These are phyloP conservation scores for Beauveria pseudobassiana DNA, from an alignment of 2,329 filamentous ascomycete genomes.

Conservation along the genomic window DNA sequence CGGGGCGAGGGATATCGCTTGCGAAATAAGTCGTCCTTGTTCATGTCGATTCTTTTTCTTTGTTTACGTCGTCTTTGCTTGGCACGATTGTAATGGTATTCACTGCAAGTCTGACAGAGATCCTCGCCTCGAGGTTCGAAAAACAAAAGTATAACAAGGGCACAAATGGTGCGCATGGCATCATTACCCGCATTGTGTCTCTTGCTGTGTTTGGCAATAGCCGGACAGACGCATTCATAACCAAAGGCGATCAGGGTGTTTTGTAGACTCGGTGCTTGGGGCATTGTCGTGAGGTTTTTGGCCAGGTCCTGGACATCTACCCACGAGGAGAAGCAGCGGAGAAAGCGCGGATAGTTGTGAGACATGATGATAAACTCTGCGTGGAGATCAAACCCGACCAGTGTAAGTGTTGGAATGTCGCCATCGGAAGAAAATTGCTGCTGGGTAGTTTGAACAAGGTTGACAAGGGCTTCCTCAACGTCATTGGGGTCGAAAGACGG, in stretches of 20 bases:
- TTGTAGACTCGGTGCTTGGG: constrained; percentile 2
- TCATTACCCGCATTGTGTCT: constrained; percentile 5
- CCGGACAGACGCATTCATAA: not conserved
- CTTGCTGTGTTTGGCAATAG: not conserved
- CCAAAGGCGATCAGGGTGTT: constrained; percentile 1
- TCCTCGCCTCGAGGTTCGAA: not conserved
- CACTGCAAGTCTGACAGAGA: not conserved
- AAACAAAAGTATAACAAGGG: not conserved
- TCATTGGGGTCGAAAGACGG: not conserved
- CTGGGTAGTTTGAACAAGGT: constrained; percentile 1
- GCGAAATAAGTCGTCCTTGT: not conserved
- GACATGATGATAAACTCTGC: constrained; percentile 1
- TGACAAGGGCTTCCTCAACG: constrained; percentile 2
- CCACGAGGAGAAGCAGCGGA: constrained; percentile 2
- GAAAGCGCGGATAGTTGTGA: constrained; percentile 6
- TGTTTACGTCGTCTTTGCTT: not conserved
- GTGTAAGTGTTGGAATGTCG: not conserved
- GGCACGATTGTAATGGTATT: not conserved
- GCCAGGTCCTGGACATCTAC: constrained; percentile 5
- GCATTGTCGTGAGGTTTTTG: not conserved
- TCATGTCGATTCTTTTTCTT: not conserved
- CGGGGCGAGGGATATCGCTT: constrained; percentile 1
- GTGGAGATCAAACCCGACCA: constrained; percentile 7
- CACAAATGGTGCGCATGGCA: constrained; percentile 1
- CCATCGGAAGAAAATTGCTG: not conserved